These are phyloP conservation scores for Sugiyamaella grinbergsii DNA, from an alignment of 1,139 yeast genomes.

Conservation along the genomic window DNA sequence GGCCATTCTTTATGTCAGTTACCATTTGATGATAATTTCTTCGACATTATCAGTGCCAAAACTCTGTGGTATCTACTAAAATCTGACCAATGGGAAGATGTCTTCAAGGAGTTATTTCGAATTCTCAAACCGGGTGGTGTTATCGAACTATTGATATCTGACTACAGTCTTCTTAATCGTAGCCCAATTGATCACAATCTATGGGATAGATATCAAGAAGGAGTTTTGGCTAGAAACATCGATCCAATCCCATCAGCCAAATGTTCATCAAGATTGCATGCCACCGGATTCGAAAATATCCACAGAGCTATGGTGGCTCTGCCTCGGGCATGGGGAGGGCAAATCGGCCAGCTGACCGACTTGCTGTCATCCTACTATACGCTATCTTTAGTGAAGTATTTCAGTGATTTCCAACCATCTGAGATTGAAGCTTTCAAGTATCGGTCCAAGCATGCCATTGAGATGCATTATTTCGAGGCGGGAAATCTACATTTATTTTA, in stretches of 20 bases:
- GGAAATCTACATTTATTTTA: constrained; percentile 31
- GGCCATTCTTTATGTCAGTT: constrained; percentile 39
- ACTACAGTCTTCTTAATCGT: constrained; percentile 36
- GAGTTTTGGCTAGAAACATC: constrained; percentile 36
- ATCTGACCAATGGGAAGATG: constrained; percentile 42
- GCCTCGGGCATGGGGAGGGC: constrained; percentile 43
- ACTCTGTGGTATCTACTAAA: constrained; percentile 40
- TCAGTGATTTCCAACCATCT: constrained; percentile 33
- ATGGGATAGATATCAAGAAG: constrained; percentile 34
- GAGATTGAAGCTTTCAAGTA: constrained; percentile 30
- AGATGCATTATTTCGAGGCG: constrained; percentile 25
- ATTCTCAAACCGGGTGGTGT: constrained; percentile 48
- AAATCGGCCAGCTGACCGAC: constrained; percentile 39
- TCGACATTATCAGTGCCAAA: constrained; percentile 42
- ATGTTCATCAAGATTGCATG: constrained; percentile 33
- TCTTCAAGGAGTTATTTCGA: constrained; percentile 44
- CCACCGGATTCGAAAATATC: constrained; percentile 41
- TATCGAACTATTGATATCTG: constrained; percentile 41
- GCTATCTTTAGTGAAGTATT: constrained; percentile 35
- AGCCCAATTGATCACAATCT: constrained; percentile 32
- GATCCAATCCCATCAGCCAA: constrained; percentile 40
- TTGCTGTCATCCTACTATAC: constrained; percentile 36
- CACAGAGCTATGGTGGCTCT: constrained; percentile 35
- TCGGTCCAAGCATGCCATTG: constrained; percentile 20
- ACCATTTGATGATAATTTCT: constrained; percentile 44